These are phyloP conservation scores for Clonostachys chloroleuca DNA, from an alignment of 2,329 filamentous ascomycete species.

Conservation along the genomic window DNA sequence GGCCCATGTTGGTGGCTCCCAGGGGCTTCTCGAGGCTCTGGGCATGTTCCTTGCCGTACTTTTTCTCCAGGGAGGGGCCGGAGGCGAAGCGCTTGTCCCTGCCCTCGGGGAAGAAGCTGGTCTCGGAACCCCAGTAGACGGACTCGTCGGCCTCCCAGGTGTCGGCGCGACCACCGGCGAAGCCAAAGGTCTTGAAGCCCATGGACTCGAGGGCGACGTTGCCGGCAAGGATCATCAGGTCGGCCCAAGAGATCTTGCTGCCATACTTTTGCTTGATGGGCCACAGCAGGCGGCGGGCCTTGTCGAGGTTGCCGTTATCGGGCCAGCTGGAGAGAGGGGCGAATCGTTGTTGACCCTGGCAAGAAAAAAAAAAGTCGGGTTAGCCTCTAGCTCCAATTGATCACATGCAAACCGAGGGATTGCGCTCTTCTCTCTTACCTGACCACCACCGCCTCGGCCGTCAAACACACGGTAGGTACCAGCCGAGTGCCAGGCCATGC, in stretches of 20 bases:
- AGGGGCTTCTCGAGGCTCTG: conserved; percentile 66
- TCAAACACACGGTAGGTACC: conserved; percentile 75
- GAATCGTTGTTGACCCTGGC: conserved; percentile 68
- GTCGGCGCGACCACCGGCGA: conserved; percentile 67
- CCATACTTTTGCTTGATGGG: conserved; percentile 84
- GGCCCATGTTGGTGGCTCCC: conserved; percentile 58
- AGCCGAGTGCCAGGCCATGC: conserved; percentile 77
- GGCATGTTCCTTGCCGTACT: conserved; percentile 43
- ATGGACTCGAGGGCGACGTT: conserved; percentile 76
- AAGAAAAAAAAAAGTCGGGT: neutral
- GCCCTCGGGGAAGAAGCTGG: conserved; percentile 56
- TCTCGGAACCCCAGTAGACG: conserved; percentile 74
- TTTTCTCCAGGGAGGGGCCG: conserved; percentile 23
- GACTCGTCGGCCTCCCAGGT: conserved; percentile 74
- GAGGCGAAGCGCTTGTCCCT: conserved; percentile 61
- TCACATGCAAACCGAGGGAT: neutral
- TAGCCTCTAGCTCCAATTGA: neutral
- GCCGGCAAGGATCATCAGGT: conserved; percentile 66
- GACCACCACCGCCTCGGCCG: conserved; percentile 69
- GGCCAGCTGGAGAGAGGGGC: conserved; percentile 79
- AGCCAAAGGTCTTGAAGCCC: conserved; percentile 71
- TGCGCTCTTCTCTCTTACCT: conserved; percentile 17
- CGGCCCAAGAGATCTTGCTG: conserved; percentile 78
- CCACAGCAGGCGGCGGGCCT: conserved; percentile 75
- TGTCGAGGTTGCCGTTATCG: conserved; percentile 74